phyloP scores from a whole-genome alignment of 2,329 filamentous ascomycete genomes.

The Lecanicillium sp. region DNA sequence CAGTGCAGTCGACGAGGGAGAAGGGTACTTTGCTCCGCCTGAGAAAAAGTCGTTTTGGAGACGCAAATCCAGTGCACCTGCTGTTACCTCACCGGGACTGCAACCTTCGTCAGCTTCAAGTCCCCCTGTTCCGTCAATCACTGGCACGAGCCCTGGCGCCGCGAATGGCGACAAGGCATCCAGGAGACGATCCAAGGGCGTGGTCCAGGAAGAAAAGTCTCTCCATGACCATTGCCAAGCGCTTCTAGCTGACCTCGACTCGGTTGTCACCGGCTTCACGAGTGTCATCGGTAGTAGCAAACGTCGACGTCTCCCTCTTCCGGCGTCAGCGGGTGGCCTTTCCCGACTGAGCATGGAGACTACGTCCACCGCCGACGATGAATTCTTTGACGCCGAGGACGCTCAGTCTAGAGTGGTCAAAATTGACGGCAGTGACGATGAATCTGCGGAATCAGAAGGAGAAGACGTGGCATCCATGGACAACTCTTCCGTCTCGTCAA shows the following conservation, averaged over 20 bases:
- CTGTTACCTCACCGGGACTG: constrained; percentile 30
- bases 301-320: constrained; percentile 54
- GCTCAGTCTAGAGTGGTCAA: constrained; percentile 60
- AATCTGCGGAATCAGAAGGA: constrained; percentile 46
- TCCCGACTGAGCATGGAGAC: constrained; percentile 69
- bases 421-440: constrained; percentile 64
- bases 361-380: constrained; percentile 58
- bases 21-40: constrained; percentile 43
- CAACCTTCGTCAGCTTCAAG: constrained; percentile 30
- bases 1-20: constrained; percentile 41
- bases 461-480: constrained; percentile 46
- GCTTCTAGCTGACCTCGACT: constrained; percentile 76
- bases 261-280: constrained; percentile 75
- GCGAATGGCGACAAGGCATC: constrained; percentile 22
- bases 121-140: constrained; percentile 34
- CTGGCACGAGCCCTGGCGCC: constrained; percentile 21
- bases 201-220: constrained; percentile 48
- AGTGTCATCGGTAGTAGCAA: constrained; percentile 71
- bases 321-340: constrained; percentile 36
- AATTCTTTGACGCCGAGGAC: constrained; percentile 88
- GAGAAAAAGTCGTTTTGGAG: constrained; percentile 85
- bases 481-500: constrained; percentile 50
- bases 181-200: constrained; percentile 27
- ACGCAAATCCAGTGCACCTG: constrained; percentile 61
- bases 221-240: constrained; percentile 78